These are phyloP conservation scores for Rhodamnia rubescens DNA, from an alignment of 345 rosid species.

Conservation along the genomic window DNA sequence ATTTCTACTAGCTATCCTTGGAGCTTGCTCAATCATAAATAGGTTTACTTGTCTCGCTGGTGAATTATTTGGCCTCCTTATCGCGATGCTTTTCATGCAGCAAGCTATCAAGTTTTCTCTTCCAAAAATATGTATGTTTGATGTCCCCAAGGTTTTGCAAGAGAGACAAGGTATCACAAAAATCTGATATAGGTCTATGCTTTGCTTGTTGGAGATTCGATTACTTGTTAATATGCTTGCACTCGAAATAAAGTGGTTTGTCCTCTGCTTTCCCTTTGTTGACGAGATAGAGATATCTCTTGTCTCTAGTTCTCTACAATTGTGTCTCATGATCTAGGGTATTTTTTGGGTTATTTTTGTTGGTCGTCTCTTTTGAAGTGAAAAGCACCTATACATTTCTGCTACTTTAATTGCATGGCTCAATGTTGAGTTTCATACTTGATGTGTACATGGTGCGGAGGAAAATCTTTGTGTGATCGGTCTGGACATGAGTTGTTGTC, in stretches of 20 bases:
- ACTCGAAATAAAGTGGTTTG: background rate
- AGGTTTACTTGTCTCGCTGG: slow-evolving; percentile 90
- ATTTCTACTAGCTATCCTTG: slow-evolving; percentile 69
- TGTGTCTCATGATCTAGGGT: background rate
- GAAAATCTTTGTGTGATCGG: no score
- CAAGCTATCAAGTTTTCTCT: slow-evolving; percentile 29
- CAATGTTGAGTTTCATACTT: no score
- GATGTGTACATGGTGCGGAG: no score
- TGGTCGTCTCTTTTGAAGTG: background rate
- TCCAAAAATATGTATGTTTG: background rate
- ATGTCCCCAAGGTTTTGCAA: background rate
- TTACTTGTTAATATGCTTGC: background rate
- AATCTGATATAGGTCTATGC: background rate
- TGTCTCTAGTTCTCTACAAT: background rate
- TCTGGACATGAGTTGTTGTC: no score
- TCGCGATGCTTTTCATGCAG: slow-evolving; percentile 93
- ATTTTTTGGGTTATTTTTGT: background rate
- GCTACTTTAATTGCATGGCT: no score
- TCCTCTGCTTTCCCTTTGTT: background rate
- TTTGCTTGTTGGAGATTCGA: background rate
- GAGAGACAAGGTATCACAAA: background rate
- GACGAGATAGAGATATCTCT: background rate
- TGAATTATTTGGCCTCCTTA: slow-evolving; percentile 84
- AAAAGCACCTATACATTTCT: no score
- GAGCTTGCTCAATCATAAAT: slow-evolving; percentile 88